These are phyloP conservation scores for Leccinum solheimii DNA, from an alignment of 1,284 basidiomycete species.

Conservation along the genomic window DNA sequence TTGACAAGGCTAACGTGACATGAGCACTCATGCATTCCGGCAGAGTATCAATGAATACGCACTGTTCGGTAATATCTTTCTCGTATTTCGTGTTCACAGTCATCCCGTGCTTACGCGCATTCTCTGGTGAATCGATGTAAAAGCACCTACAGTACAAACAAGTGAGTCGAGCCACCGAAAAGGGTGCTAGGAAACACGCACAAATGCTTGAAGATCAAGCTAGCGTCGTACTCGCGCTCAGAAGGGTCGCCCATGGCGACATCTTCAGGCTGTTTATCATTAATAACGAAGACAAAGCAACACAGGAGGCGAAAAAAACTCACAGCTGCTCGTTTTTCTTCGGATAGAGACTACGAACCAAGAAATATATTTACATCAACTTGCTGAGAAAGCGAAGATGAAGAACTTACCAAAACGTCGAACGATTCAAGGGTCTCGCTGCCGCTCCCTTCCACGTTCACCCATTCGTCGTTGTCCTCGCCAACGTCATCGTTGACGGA, in stretches of 20 bases:
- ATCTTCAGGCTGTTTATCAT: slow-evolving; percentile 28
- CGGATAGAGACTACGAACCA: slow-evolving; percentile 19
- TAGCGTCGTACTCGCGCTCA: slow-evolving; percentile 75
- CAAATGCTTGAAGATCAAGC: slow-evolving; percentile 79
- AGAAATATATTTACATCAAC: neutral
- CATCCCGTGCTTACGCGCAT: slow-evolving; percentile 69
- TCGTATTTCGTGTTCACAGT: slow-evolving; percentile 55
- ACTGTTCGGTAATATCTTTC: slow-evolving; percentile 54
- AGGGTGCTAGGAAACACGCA: slow-evolving; percentile 37
- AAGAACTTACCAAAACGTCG: slow-evolving; percentile 23
- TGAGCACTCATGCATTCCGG: neutral
- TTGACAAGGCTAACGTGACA: slow-evolving; percentile 52
- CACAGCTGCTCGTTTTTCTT: slow-evolving; percentile 15
- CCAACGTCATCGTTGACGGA: slow-evolving; percentile 64
- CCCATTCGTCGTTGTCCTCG: slow-evolving; percentile 35
- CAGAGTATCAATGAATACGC: slow-evolving; percentile 17
- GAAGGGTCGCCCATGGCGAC: slow-evolving; percentile 68
- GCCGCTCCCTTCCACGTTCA: slow-evolving; percentile 20
- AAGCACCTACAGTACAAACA: slow-evolving; percentile 57
- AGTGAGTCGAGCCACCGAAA: neutral
- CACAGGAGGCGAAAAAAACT: neutral
- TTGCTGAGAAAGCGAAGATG: neutral
- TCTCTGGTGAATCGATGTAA: slow-evolving; percentile 81
- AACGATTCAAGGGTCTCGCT: slow-evolving; percentile 29
- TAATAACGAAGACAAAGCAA: slow-evolving; percentile 4